These are phyloP conservation scores for Diplotaxis tenuifolia DNA, from an alignment of 345 rosid species.

Conservation along the genomic window DNA sequence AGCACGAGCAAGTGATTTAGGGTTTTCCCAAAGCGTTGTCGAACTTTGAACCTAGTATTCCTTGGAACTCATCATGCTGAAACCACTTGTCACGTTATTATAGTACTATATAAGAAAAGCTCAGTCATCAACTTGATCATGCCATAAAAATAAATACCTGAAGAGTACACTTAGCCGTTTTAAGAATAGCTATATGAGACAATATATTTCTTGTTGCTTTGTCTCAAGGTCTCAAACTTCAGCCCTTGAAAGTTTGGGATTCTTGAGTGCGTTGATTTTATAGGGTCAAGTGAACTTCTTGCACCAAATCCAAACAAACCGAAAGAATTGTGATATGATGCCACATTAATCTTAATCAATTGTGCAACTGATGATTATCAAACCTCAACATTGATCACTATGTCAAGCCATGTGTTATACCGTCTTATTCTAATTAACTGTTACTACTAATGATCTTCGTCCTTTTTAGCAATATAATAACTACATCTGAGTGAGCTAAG, in stretches of 20 bases:
- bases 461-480: background rate
- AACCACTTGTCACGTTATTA: slow-evolving; percentile 15
- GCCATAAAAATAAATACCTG: background rate
- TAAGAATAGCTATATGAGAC: background rate
- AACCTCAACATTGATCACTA: background rate
- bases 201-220: background rate
- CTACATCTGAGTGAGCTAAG: background rate
- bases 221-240: background rate
- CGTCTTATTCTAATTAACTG: background rate
- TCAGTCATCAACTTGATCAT: background rate
- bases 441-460: background rate
- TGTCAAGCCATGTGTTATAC: background rate
- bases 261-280: background rate
- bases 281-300: background rate
- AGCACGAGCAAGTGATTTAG: slow-evolving; percentile 6
- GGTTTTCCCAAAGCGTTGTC: slow-evolving; percentile 16
- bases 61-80: slow-evolving; percentile 20
- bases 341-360: background rate
- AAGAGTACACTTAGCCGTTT: background rate
- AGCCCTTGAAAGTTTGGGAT: background rate
- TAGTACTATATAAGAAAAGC: background rate
- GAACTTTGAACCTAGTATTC: slow-evolving; percentile 28
- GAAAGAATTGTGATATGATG: background rate
- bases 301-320: background rate
- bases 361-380: background rate